phyloP scores from a whole-genome alignment of 108 stramenopile genomes.

The Skeletonema marinoi region DNA sequence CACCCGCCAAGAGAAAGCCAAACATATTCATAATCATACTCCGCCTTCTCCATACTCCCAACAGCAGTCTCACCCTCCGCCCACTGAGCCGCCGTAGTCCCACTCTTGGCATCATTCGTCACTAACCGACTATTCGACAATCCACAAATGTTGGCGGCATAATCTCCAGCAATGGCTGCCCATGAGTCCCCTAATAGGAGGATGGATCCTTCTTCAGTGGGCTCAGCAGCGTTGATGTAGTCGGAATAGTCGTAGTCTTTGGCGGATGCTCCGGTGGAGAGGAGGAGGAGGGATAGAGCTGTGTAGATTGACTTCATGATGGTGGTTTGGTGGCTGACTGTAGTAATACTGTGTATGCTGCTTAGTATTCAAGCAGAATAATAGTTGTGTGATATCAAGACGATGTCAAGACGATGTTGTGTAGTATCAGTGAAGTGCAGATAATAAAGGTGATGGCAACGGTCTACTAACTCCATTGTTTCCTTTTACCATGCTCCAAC shows the following conservation, averaged over 20 bases:
- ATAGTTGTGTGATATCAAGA: too few relatives aligned
- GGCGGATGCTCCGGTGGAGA: background rate
- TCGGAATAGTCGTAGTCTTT: background rate
- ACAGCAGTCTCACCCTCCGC: background rate
- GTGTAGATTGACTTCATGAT: background rate
- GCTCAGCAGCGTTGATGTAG: background rate
- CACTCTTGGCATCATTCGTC: background rate
- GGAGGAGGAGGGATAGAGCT: background rate
- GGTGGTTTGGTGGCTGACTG: too few relatives aligned
- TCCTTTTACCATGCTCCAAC: too few relatives aligned
- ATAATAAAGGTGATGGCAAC: too few relatives aligned
- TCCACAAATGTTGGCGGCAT: conserved; percentile 1
- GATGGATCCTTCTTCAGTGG: background rate
- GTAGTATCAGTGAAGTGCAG: too few relatives aligned
- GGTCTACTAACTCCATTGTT: too few relatives aligned
- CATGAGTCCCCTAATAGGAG: background rate
- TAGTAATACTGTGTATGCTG: too few relatives aligned
- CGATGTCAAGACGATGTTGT: too few relatives aligned
- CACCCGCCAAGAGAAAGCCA: background rate
- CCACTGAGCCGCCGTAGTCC: background rate
- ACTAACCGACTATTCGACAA: background rate
- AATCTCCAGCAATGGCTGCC: background rate
- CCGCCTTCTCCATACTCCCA: background rate
- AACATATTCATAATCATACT: conserved; percentile 1
- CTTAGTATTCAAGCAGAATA: too few relatives aligned